Evolutionary conservation across 106 monocot genomes (phyloP).

Genomic region (Platanthera zijinensis): DNA sequence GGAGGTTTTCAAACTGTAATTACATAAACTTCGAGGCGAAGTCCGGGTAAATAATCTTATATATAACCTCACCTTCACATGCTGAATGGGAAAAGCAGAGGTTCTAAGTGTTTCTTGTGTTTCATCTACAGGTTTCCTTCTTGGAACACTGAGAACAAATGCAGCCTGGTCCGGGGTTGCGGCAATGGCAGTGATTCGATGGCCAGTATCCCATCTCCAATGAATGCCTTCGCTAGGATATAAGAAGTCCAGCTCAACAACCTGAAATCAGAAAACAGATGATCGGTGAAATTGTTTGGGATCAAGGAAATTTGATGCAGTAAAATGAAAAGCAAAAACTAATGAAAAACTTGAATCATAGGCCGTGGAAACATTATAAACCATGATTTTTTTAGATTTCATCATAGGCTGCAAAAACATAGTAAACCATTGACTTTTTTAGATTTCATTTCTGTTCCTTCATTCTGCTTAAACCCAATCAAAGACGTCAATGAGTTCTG

Average conservation of each 20-base stretch:
- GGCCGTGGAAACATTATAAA: background rate
- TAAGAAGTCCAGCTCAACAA: slow-evolving; percentile 79
- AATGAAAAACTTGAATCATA: background rate
- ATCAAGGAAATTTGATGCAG: background rate
- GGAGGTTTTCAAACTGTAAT: too few relatives aligned
- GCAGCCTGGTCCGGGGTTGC: slow-evolving; percentile 88
- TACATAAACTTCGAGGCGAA: too few relatives aligned
- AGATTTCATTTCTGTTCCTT: background rate
- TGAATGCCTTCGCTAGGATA: slow-evolving; percentile 91
- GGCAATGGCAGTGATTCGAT: slow-evolving; percentile 80
- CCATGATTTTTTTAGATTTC: background rate
- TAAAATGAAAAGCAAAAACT: background rate
- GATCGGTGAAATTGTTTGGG: background rate
- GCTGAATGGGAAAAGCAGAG: slow-evolving; percentile 73
- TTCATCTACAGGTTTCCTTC: slow-evolving; percentile 66
- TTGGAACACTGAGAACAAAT: slow-evolving; percentile 66
- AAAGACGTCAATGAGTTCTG: too few relatives aligned
- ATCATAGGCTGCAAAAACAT: too few relatives aligned
- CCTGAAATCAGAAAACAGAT: slow-evolving; percentile 23
- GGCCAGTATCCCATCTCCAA: slow-evolving; percentile 73
- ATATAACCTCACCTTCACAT: slow-evolving; percentile 57
- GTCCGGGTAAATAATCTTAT: too few relatives aligned
- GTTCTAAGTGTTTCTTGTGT: slow-evolving; percentile 87
- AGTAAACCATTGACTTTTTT: too few relatives aligned
- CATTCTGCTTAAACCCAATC: too few relatives aligned